Conservation (phyloP, 2,329 filamentous ascomycete species). For the Ascosphaera pollenicola region DNA sequence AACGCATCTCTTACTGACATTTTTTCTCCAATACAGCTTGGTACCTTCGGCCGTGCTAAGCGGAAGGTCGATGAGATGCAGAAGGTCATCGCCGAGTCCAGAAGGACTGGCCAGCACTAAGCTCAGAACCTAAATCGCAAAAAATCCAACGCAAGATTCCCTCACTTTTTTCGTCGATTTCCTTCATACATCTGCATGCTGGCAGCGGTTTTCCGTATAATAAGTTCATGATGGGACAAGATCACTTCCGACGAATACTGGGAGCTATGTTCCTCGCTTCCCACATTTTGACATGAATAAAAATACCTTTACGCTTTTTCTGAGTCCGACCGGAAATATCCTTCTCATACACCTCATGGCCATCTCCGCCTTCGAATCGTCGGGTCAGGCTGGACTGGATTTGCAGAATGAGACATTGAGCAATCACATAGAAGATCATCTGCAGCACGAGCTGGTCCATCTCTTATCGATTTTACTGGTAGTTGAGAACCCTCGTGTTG, state of each 20-base stretch:
- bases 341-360: no score
- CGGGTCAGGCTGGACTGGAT: no score
- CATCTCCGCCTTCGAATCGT: no score
- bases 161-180: constrained; percentile 2
- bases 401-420: no score
- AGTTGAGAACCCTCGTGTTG: no score
- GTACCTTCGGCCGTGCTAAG: constrained; percentile 97
- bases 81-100: constrained; percentile 91
- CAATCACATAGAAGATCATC: no score
- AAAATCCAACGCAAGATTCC: background rate
- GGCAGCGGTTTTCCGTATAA: background rate
- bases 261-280: no score
- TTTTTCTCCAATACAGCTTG: constrained; percentile 42
- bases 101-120: constrained; percentile 48
- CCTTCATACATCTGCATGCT: constrained; percentile 5
- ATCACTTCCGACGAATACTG: no score
- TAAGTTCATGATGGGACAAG: background rate
- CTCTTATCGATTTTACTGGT: no score
- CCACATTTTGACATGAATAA: background rate
- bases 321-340: no score
- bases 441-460: no score
- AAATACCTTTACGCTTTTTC: constrained; percentile 1
- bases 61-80: constrained; percentile 99
- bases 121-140: constrained; percentile 5
- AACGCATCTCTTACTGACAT: no score